These are phyloP conservation scores for Cryptosporidium viatorum DNA, from an alignment of 169 alveolate species.

Conservation along the genomic window DNA sequence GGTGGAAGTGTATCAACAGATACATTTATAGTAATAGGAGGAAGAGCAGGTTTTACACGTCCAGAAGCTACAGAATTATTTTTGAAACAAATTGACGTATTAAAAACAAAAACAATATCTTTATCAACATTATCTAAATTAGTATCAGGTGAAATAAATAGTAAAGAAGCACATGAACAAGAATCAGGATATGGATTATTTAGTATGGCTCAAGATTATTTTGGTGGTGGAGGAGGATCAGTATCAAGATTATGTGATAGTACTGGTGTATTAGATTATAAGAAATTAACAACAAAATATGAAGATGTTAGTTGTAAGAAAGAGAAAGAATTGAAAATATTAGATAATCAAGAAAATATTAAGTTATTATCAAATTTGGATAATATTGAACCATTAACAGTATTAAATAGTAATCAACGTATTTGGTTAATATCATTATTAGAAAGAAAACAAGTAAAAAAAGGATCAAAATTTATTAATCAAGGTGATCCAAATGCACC, in stretches of 20 bases:
- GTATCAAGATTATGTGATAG: conserved; percentile 26
- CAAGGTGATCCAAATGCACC: conserved; percentile 71
- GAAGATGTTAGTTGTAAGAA: conserved; percentile 32
- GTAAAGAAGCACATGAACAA: conserved; percentile 39
- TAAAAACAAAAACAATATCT: conserved; percentile 39
- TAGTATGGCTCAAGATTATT: conserved; percentile 63
- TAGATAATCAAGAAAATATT: not conserved
- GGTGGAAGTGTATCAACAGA: conserved; percentile 60
- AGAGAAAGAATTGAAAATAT: not conserved
- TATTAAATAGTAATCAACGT: conserved; percentile 50
- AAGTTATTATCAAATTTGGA: conserved; percentile 6
- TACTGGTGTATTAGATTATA: conserved; percentile 1
- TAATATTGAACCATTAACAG: conserved; percentile 33
- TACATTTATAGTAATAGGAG: conserved; percentile 61
- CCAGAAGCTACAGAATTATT: conserved; percentile 50
- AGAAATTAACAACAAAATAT: conserved; percentile 22
- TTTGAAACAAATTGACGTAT: conserved; percentile 35
- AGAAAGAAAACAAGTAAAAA: conserved; percentile 26
- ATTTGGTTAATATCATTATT: conserved; percentile 34
- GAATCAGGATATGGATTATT: conserved; percentile 51
- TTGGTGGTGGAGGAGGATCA: conserved; percentile 52
- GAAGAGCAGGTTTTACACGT: conserved; percentile 69
- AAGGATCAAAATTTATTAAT: conserved; percentile 34
- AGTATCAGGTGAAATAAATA: conserved; percentile 53
- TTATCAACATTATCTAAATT: conserved; percentile 42